These are phyloP conservation scores for Podaxis carcinomalis DNA, from an alignment of 768 basidiomycete genomes.

Conservation along the genomic window DNA sequence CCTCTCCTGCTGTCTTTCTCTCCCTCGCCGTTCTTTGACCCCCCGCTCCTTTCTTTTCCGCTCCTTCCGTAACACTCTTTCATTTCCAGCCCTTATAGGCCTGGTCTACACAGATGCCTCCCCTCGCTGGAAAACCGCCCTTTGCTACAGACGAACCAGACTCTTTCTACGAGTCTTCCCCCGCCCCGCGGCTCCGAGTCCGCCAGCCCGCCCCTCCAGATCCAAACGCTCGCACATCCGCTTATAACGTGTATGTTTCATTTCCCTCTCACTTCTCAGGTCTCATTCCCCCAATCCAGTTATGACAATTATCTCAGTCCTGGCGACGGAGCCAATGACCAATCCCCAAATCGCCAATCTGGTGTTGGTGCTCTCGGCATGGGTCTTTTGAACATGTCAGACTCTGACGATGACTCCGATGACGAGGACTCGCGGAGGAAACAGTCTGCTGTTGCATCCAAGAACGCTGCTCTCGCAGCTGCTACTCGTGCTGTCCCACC, in stretches of 20 bases:
- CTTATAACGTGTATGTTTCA: conserved; percentile 61
- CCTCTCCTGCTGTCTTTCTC: background rate
- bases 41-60: conserved; percentile 11
- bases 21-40: background rate
- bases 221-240: conserved; percentile 54
- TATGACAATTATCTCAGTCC: conserved; percentile 58
- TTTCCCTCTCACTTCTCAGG: background rate
- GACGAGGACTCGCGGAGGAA: conserved; percentile 8
- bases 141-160: conserved; percentile 70
- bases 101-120: conserved; percentile 25
- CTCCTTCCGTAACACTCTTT: conserved; percentile 5
- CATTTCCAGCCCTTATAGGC: conserved; percentile 6
- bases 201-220: conserved; percentile 40
- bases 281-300: conserved; percentile 29
- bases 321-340: conserved; percentile 19
- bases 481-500: conserved; percentile 22
- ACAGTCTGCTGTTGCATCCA: conserved; percentile 21
- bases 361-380: conserved; percentile 49
- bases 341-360: conserved; percentile 6
- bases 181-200: conserved; percentile 36
- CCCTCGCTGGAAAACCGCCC: conserved; percentile 59
- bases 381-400: conserved; percentile 22
- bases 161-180: conserved; percentile 42
- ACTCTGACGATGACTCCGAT: conserved; percentile 29
- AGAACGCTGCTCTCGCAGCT: conserved; percentile 34